A percentile compares a stretch with the other conserved stretches of the same genome.
phyloP scores from a whole-genome alignment of 2,329 filamentous ascomycete species.

The Paecilomyces variotii region DNA sequence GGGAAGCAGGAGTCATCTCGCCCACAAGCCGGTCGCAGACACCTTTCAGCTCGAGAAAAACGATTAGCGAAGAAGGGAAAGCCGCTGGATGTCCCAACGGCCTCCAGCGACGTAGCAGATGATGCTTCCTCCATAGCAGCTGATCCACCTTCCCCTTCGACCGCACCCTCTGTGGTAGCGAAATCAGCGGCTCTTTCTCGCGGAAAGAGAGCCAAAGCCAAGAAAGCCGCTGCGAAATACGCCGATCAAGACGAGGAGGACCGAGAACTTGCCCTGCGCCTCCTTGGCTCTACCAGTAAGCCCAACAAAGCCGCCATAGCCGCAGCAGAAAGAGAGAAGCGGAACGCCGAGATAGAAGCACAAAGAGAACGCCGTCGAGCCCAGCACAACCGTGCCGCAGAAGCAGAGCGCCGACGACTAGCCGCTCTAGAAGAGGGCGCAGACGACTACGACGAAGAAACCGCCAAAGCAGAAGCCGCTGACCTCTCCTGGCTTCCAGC shows the following conservation, averaged over 20 bases:
- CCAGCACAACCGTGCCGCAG: conserved; percentile 71
- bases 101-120: conserved; percentile 3
- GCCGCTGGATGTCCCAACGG: conserved; percentile 10
- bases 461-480: conserved; percentile 37
- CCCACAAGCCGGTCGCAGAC: conserved; percentile 14
- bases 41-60: conserved; percentile 39
- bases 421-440: conserved; percentile 54
- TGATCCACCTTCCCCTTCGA: conserved; percentile 11
- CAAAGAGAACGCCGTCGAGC: conserved; percentile 67
- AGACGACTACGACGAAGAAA: conserved; percentile 52
- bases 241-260: conserved; percentile 93
- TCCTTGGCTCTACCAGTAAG: conserved; percentile 63
- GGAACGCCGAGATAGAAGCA: conserved; percentile 64
- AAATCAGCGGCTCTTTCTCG: conserved; percentile 38
- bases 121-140: conserved; percentile 11
- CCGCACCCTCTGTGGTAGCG: conserved; percentile 9
- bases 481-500: conserved; percentile 53
- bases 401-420: conserved; percentile 54
- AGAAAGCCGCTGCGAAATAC: conserved; percentile 84
- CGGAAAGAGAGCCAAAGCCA: conserved; percentile 73
- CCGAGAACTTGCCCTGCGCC: conserved; percentile 67
- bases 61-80: conserved; percentile 24
- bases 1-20: conserved; percentile 1
- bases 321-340: conserved; percentile 53
- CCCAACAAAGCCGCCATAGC: conserved; percentile 57